A percentile compares a stretch with the other conserved stretches of the same genome.
Evolutionary conservation across 768 basidiomycete species (phyloP).

Genomic region (Lyophyllum semitale): DNA sequence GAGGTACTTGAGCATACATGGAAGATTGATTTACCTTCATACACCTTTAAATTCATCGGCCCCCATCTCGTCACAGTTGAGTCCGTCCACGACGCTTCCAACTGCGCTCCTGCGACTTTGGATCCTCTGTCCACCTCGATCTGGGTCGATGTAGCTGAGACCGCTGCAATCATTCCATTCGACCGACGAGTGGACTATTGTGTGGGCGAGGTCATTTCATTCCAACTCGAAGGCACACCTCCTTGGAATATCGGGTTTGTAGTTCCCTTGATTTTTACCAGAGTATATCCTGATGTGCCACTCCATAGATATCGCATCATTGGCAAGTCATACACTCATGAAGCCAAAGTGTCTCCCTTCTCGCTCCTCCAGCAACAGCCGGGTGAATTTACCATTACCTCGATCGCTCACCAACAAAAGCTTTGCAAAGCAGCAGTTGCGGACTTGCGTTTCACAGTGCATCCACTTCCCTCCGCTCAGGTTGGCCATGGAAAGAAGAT

Average conservation of each 20-base stretch:
- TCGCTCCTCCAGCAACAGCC: conserved; percentile 79
- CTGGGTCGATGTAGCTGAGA: conserved; percentile 95
- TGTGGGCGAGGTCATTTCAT: conserved; percentile 86
- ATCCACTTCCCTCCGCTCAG: conserved; percentile 84
- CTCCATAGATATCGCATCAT: conserved; percentile 74
- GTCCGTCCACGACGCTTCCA: conserved; percentile 76
- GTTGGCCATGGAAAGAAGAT: conserved; percentile 84
- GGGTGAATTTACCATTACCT: conserved; percentile 84
- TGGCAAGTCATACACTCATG: conserved; percentile 70
- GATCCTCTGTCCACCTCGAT: conserved; percentile 63
- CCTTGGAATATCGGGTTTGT: conserved; percentile 86
- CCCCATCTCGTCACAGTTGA: conserved; percentile 81
- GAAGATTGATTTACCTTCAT: conserved; percentile 71
- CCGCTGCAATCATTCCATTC: conserved; percentile 87
- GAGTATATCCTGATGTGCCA: conserved; percentile 7
- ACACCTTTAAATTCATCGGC: conserved; percentile 77
- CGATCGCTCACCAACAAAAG: conserved; percentile 91
- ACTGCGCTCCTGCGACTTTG: conserved; percentile 73
- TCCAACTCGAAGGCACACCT: conserved; percentile 91
- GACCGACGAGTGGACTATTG: conserved; percentile 81
- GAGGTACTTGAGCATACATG: conserved; percentile 53
- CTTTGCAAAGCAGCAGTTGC: conserved; percentile 84
- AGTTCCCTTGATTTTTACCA: not conserved
- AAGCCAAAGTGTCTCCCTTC: conserved; percentile 80
- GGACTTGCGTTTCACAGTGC: conserved; percentile 73